Evolutionary conservation across 108 stramenopile species (phyloP).

Genomic region (Pseudonitzschia multistriata): DNA sequence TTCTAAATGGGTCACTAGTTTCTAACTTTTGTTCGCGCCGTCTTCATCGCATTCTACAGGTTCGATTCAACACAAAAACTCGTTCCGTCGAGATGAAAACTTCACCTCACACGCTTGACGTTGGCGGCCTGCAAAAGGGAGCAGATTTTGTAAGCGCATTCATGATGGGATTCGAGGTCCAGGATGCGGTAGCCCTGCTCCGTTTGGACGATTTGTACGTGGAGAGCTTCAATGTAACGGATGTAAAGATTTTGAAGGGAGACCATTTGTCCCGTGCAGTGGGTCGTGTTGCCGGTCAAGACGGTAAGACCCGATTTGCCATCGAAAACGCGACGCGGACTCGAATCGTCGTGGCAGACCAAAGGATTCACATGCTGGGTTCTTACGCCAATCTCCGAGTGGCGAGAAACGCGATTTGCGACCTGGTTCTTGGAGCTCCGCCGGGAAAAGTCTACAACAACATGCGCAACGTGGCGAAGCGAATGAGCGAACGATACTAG

Average conservation of each 20-base stretch:
- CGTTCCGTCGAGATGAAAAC: conserved; percentile 97
- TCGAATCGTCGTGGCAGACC: conserved; percentile 96
- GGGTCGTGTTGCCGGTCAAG: conserved; percentile 97
- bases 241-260: conserved; percentile 93
- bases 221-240: conserved; percentile 96
- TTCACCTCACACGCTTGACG: conserved; percentile 85
- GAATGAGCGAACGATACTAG: conserved; percentile 96
- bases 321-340: conserved; percentile 99
- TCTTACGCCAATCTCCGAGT: conserved; percentile 94
- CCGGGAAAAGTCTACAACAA: conserved; percentile 99
- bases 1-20: background rate
- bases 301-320: conserved; percentile 98
- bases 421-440: conserved; percentile 97
- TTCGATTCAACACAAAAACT: conserved; percentile 96
- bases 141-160: conserved; percentile 97
- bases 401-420: conserved; percentile 98
- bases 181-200: conserved; percentile 96
- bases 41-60: conserved; percentile 32
- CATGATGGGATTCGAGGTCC: conserved; percentile 98
- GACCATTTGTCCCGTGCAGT: conserved; percentile 97
- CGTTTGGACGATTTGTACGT: conserved; percentile 98
- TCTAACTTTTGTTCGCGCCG: background rate
- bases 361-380: conserved; percentile 95
- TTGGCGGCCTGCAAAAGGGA: conserved; percentile 91
- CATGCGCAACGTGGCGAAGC: conserved; percentile 96